Evolutionary conservation across 345 rosid genomes (phyloP).

Genomic region (Orychophragmus violaceus): DNA sequence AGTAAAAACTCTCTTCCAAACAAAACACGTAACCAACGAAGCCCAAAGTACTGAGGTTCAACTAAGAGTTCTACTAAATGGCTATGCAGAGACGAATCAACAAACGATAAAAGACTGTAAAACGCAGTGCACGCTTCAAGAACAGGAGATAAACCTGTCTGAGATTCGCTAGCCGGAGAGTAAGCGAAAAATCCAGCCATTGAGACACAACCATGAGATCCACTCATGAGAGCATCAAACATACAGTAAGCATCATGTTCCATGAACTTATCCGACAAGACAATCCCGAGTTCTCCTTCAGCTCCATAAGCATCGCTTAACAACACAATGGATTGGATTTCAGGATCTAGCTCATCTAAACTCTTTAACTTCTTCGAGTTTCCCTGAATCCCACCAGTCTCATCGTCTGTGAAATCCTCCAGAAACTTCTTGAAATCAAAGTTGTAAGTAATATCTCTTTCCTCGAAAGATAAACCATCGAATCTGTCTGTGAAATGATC

Average conservation of each 20-base stretch:
- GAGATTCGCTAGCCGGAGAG: constrained; percentile 48
- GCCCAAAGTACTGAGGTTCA: constrained; percentile 95
- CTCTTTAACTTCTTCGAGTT: constrained; percentile 44
- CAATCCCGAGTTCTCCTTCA: constrained; percentile 95
- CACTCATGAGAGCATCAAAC: constrained; percentile 94
- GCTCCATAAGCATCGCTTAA: constrained; percentile 93
- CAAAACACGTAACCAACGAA: constrained; percentile 91
- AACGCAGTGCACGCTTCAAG: constrained; percentile 84
- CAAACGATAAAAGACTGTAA: constrained; percentile 65
- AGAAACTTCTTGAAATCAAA: constrained; percentile 73
- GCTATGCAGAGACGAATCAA: constrained; percentile 79
- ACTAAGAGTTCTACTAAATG: constrained; percentile 91
- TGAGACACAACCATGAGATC: constrained; percentile 66
- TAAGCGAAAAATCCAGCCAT: constrained; percentile 77
- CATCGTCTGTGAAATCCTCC: constrained; percentile 63
- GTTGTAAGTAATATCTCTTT: constrained; percentile 63
- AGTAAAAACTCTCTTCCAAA: constrained; percentile 90
- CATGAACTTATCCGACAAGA: constrained; percentile 92
- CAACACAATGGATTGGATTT: constrained; percentile 56
- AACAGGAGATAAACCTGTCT: constrained; percentile 65
- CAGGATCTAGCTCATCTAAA: constrained; percentile 79
- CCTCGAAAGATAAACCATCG: constrained; percentile 74
- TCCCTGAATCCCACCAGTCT: constrained; percentile 46
- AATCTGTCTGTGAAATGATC: constrained; percentile 86
- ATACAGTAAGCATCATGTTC: constrained; percentile 97